Evolutionary conservation across 345 rosid genomes (phyloP).

Genomic region (Passiflora organensis): DNA sequence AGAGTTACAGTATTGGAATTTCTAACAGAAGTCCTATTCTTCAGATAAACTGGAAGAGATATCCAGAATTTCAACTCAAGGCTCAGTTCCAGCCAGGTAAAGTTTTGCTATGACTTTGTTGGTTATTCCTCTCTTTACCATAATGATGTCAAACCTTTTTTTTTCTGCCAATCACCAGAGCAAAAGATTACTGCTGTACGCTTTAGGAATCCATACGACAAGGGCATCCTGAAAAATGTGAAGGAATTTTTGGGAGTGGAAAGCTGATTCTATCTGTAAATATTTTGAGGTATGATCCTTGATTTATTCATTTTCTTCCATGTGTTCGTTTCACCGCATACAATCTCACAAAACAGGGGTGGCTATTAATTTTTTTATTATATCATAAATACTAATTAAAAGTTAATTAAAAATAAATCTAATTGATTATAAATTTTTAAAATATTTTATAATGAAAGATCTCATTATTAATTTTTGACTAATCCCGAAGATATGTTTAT

Average conservation of each 20-base stretch:
- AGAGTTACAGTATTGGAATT: background rate
- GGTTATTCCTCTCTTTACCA: slow-evolving; percentile 2
- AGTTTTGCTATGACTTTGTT: background rate
- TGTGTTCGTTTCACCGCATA: no score
- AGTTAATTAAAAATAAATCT: no score
- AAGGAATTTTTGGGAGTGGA: slow-evolving; percentile 27
- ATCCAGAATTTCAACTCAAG: slow-evolving; percentile 46
- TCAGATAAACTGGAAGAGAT: slow-evolving; percentile 62
- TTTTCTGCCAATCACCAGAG: slow-evolving; percentile 25
- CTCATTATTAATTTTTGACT: no score
- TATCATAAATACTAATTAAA: no score
- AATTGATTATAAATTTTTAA: no score
- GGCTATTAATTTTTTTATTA: no score
- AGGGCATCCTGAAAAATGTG: slow-evolving; percentile 43
- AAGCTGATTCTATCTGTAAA: no score
- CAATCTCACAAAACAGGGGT: no score
- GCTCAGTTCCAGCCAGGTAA: slow-evolving; percentile 38
- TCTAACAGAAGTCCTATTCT: background rate
- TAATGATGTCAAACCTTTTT: background rate
- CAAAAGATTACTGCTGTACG: slow-evolving; percentile 14
- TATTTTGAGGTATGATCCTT: no score
- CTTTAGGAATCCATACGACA: slow-evolving; percentile 48
- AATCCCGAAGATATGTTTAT: no score
- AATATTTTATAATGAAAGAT: no score
- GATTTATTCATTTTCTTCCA: no score